Base-by-base conservation (phyloP, 2,329 filamentous ascomycete genomes). In the Cadophora sp. region DNA sequence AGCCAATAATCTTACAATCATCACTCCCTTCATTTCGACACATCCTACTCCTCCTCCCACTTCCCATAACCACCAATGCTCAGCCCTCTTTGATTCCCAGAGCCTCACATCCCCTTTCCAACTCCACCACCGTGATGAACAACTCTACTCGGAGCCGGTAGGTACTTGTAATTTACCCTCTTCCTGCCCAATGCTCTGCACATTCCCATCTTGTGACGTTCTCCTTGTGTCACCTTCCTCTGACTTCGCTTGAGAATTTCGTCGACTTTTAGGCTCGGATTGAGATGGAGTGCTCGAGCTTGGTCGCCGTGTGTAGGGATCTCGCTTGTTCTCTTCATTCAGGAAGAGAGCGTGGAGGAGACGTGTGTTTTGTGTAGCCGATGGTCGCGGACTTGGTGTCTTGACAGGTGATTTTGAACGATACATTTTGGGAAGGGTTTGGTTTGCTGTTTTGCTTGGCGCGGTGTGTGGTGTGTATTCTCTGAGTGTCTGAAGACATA, bases 311-410 rank as follows among this genome's bases (percentile, higher is more conserved):
- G 50, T 55, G 19, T 46, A 56, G 14, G 62, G 34, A 3, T 43
- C 34, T 14, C 34, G 4, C 59, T 50, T 62, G 14, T 64, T 34
- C 26, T 64, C 62, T 16, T 64, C 62, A 14, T 37, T 37, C 48
- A 56, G 8, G 34, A 64, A 64, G 22, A 64, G 62, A 14, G 62
- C 62, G 62, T 53, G 62, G 16, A 64, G 62, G 29, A 64, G 50
- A 6, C 22, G 27, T n/a, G 50, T 56, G 34, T 64, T 43, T 31
- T 64, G 62, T 27, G 56, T 50, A 1, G 62, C 50, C 11, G 50
- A 12, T 16, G 62, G 62, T 12, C 62, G 50, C 1, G 50, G 62
- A 40, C 62, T 64, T 26, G 62, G 6, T 37, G 29, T 34, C 50
- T 43, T 37, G 14, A 34, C 62, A 3, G 50, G 48, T 22, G 48